phyloP scores from a whole-genome alignment of 2,329 filamentous ascomycete genomes.

The Penicillium sp. region DNA sequence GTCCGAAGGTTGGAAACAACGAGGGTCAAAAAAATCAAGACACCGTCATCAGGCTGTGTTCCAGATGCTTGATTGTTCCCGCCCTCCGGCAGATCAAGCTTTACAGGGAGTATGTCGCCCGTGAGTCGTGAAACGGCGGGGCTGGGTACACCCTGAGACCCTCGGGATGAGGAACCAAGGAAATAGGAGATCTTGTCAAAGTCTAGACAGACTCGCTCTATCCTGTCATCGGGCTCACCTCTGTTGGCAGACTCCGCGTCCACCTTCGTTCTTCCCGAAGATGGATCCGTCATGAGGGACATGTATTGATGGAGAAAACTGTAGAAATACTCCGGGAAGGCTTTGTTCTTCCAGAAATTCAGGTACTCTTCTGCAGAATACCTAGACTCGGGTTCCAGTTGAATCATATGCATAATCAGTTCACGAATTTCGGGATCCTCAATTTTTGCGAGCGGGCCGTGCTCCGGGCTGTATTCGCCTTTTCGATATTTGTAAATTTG shows the following conservation, averaged over 20 bases:
- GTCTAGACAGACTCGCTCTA: slow-evolving; percentile 88
- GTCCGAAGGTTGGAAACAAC: slow-evolving; percentile 87
- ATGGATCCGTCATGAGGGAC: slow-evolving; percentile 89
- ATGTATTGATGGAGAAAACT: slow-evolving; percentile 97
- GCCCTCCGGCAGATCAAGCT: slow-evolving; percentile 83
- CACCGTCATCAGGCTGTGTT: slow-evolving; percentile 77
- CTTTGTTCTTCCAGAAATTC: slow-evolving; percentile 85
- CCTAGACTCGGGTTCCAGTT: slow-evolving; percentile 84
- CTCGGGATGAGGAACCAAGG: slow-evolving; percentile 69
- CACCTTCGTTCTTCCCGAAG: slow-evolving; percentile 71
- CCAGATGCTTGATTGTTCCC: slow-evolving; percentile 66
- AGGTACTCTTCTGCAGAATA: slow-evolving; percentile 94
- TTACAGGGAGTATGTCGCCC: slow-evolving; percentile 62
- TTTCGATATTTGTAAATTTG: slow-evolving; percentile 93
- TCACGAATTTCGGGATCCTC: slow-evolving; percentile 83
- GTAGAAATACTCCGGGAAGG: slow-evolving; percentile 96
- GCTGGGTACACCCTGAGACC: slow-evolving; percentile 35
- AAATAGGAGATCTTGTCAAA: slow-evolving; percentile 99
- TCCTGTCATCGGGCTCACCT: slow-evolving; percentile 87
- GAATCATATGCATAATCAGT: slow-evolving; percentile 94
- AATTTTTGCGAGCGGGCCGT: slow-evolving; percentile 79
- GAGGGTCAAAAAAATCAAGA: slow-evolving; percentile 85
- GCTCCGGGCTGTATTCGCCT: slow-evolving; percentile 85
- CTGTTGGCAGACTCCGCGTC: slow-evolving; percentile 70
- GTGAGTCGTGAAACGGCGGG: slow-evolving; percentile 34